phyloP scores from a whole-genome alignment of 2,329 filamentous ascomycete species.

The Penicillium fuscoglaucum region DNA sequence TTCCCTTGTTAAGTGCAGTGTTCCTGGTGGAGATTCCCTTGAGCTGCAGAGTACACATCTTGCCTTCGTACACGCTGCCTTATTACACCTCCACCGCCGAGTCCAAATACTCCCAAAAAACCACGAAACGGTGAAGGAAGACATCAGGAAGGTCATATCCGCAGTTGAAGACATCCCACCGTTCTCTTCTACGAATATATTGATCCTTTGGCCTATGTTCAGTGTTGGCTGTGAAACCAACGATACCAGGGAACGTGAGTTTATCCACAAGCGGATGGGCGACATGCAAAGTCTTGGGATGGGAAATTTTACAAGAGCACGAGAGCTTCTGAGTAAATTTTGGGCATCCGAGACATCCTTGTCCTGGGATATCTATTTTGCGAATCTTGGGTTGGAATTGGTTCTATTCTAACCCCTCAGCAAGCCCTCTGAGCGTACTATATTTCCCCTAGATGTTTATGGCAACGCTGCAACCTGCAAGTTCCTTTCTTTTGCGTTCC shows the following conservation, averaged over 20 bases:
- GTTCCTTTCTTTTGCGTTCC: too few relatives aligned
- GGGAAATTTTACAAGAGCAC: constrained; percentile 32
- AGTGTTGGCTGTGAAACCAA: constrained; percentile 33
- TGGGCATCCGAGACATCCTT: constrained; percentile 23
- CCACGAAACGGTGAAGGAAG: constrained; percentile 22
- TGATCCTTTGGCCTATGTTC: constrained; percentile 37
- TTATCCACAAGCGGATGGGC: constrained; percentile 28
- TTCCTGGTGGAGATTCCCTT: constrained; percentile 1
- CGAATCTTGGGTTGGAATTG: constrained; percentile 23
- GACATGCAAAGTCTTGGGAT: constrained; percentile 32
- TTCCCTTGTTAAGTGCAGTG: constrained; percentile 11
- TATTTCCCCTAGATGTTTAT: too few relatives aligned
- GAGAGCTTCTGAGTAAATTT: constrained; percentile 20
- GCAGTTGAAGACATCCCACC: constrained; percentile 21
- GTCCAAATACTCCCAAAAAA: constrained; percentile 23
- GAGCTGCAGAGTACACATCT: constrained; percentile 27
- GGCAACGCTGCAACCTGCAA: too few relatives aligned
- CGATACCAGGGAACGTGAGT: constrained; percentile 13
- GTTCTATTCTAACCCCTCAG: constrained; percentile 24
- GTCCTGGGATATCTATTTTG: constrained; percentile 26
- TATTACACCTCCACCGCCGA: constrained; percentile 32
- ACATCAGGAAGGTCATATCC: constrained; percentile 22
- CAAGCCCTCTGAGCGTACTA: background rate
- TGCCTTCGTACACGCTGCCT: constrained; percentile 30
- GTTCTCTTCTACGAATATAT: constrained; percentile 29